Evolutionary conservation across 2,329 filamentous ascomycete species (phyloP).

Genomic region (Zymoseptoria tritici): DNA sequence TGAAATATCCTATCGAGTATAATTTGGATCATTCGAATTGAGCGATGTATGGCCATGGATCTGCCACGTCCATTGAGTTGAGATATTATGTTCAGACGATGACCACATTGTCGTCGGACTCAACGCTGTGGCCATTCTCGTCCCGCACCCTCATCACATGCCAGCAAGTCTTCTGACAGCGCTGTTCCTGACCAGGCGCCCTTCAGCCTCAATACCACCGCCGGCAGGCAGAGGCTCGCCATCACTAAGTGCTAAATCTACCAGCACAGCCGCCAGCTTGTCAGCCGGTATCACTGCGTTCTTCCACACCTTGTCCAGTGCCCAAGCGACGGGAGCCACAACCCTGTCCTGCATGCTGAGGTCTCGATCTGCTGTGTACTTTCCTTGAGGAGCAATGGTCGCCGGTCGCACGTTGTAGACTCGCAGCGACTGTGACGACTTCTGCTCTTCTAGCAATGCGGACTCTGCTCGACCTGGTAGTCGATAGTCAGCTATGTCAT

Average conservation of each 20-base stretch:
- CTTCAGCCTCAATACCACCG: conserved; percentile 33
- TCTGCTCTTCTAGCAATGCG: conserved; percentile 47
- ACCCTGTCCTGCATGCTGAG: conserved; percentile 9
- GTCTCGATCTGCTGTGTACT: conserved; percentile 14
- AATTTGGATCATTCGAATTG: too few species aligned
- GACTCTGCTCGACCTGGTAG: conserved; percentile 49
- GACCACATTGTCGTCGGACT: too few species aligned
- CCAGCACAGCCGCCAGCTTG: conserved; percentile 42
- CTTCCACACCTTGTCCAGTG: conserved; percentile 25
- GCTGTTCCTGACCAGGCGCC: conserved; percentile 33
- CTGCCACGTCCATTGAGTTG: too few species aligned
- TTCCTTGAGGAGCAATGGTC: conserved; percentile 46
- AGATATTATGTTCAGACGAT: too few species aligned
- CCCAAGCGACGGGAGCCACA: conserved; percentile 8
- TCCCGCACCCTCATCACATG: background rate
- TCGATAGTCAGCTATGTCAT: background rate
- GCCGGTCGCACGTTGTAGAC: conserved; percentile 53
- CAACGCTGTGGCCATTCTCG: too few species aligned
- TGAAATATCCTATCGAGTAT: too few species aligned
- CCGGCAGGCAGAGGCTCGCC: conserved; percentile 34
- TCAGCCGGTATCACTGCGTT: conserved; percentile 39
- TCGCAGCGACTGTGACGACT: conserved; percentile 41
- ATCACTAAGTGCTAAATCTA: conserved; percentile 44
- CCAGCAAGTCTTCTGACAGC: conserved; percentile 35
- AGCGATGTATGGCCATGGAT: too few species aligned